Percentiles rank a stretch among this genome's conserved stretches.
Evolutionary conservation across 2,329 filamentous ascomycete genomes (phyloP).

Genomic region (Apiospora kogelbergensis): DNA sequence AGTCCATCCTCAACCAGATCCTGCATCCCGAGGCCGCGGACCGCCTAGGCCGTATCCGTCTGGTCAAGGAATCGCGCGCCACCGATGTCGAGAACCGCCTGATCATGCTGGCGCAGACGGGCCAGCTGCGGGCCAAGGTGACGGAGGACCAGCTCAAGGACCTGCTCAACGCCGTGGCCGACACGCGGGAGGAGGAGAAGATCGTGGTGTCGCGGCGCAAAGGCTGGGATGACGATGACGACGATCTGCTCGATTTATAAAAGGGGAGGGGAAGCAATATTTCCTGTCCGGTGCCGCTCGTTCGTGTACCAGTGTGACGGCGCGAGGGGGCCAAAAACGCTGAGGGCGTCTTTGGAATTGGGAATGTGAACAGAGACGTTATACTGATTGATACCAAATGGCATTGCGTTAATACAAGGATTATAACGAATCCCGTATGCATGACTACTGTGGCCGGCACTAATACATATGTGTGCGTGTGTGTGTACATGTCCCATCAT

Average conservation of each 20-base stretch:
- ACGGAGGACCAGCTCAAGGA: conserved; percentile 94
- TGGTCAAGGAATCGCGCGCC: conserved; percentile 92
- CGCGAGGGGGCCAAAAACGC: not conserved
- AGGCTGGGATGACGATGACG: conserved; percentile 79
- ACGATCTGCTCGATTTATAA: conserved; percentile 68
- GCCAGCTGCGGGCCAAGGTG: conserved; percentile 84
- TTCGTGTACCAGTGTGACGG: not conserved
- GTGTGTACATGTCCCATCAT: conserved; percentile 10
- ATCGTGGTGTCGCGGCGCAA: conserved; percentile 85
- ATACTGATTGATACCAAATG: conserved; percentile 13
- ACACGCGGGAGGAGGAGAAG: conserved; percentile 73
- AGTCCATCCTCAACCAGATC: conserved; percentile 84
- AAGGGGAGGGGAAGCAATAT: not conserved
- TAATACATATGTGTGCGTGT: conserved; percentile 12
- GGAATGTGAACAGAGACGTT: conserved; percentile 13
- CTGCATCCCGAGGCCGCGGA: conserved; percentile 92
- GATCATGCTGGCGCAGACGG: conserved; percentile 85
- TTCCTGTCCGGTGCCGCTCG: conserved; percentile 16
- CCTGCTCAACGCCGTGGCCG: conserved; percentile 79
- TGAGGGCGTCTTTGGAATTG: not conserved
- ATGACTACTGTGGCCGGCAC: not conserved
- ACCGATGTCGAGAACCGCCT: conserved; percentile 88
- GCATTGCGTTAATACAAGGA: conserved; percentile 23
- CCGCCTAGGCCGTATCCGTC: conserved; percentile 87
- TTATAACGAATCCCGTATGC: conserved; percentile 6